These are phyloP conservation scores for Talinum fruticosum DNA, from an alignment of 148 eudicot species.

Conservation along the genomic window DNA sequence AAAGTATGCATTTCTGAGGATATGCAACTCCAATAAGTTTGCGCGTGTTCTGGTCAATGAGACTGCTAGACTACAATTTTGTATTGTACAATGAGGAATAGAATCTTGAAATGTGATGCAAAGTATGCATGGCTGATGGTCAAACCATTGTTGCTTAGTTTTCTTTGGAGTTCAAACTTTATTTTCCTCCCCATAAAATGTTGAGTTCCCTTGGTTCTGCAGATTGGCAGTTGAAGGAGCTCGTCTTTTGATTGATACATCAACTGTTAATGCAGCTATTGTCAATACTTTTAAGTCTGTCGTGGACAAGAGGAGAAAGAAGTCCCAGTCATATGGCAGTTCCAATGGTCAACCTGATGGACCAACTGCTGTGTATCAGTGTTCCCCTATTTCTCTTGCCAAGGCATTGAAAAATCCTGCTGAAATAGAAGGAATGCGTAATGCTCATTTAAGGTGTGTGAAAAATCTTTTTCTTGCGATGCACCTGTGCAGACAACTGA, in stretches of 20 bases:
- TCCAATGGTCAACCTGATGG: slow-evolving; percentile 44
- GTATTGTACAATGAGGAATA: background rate
- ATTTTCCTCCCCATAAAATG: background rate
- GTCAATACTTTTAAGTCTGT: slow-evolving; percentile 59
- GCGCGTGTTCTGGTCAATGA: background rate
- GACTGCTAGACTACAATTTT: background rate
- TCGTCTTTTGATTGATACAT: slow-evolving; percentile 73
- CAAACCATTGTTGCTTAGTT: background rate
- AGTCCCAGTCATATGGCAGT: slow-evolving; percentile 23
- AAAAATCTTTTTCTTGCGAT: background rate
- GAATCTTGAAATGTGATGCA: background rate
- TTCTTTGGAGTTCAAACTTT: background rate
- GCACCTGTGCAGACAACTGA: background rate
- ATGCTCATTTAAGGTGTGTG: slow-evolving; percentile 77
- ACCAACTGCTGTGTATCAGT: slow-evolving; percentile 51
- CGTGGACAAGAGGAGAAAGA: slow-evolving; percentile 38
- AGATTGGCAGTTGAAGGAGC: slow-evolving; percentile 76
- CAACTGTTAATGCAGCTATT: slow-evolving; percentile 86
- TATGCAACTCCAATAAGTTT: background rate
- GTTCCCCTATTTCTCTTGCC: slow-evolving; percentile 71
- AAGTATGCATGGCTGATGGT: background rate
- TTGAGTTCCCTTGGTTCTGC: slow-evolving; percentile 25
- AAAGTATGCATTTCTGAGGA: background rate
- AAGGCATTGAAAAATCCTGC: slow-evolving; percentile 88
- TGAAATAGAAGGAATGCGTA: slow-evolving; percentile 87